Base-by-base conservation (phyloP, 23 red algal species). In the Agarophyton chilense region DNA sequence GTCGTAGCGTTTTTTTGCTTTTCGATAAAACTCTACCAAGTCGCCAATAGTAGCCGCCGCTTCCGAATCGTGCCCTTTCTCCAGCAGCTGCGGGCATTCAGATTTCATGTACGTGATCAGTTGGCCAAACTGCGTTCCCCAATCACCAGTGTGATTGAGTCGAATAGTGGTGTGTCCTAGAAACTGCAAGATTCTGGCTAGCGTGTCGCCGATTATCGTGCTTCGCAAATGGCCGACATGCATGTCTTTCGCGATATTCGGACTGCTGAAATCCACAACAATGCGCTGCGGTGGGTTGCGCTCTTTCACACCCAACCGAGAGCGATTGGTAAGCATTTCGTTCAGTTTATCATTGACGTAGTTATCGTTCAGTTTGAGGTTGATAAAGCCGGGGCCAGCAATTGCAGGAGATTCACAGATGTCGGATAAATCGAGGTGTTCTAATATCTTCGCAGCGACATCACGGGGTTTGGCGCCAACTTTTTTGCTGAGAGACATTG, bases 201-300 rank as follows among this genome's bases (percentile, higher is more conserved):
- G 55, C 8, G 85, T 93, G 55, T 99, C 97, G 21, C 97, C 97
- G 43, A 99, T 99, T 64, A 99, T 99, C n/a, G 97, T 99, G 22
- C 87, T 93, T 32, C 97, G 81, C 75, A 99, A 75, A 72, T 99
- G 97, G n/a, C 97, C 97, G 14, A 96, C 97, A 50, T 99, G 97
- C 97, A 99, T 99, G 66, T 99, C 97, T 86, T 99, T 99, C 31
- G 97, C 97, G 57, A 99, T 96, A 70, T 99, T 99, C 3, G 97
- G 97, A 82, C 90, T 94, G 52, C 89, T 94, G 79, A 99, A 99
- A 65, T 99, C 97, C 21, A 99, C 93, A 8, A 99, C 89, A 17
- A 99, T 81, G 22, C 89, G 74, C 52, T 94, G 52, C 45, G 89
- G 61, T n/a, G 52, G 65, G 24, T 76, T 19, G 21, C 81, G 66